phyloP scores from a whole-genome alignment of 805 yeast genomes.

The Candida andamanensis region DNA sequence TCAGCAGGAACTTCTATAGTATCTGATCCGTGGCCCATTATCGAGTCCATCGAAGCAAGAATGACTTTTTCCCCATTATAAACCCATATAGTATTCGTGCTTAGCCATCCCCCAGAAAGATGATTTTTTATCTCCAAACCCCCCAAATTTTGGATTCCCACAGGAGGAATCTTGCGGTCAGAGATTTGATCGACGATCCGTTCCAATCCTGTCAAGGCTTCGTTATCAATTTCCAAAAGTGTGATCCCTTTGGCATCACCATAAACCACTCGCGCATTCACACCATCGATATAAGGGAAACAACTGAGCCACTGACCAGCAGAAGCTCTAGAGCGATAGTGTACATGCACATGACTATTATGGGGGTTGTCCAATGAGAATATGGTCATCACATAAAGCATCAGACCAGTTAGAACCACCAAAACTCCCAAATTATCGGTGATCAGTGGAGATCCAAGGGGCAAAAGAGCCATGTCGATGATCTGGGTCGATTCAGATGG shows the following conservation, averaged over 20 bases:
- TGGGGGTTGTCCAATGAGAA: slow-evolving; percentile 36
- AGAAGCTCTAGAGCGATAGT: too few relatives aligned
- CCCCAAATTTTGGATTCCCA: slow-evolving; percentile 14
- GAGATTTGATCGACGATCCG: slow-evolving; percentile 22
- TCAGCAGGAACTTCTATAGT: background rate
- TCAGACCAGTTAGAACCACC: slow-evolving; percentile 52
- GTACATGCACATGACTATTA: too few relatives aligned
- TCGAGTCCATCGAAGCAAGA: too few relatives aligned
- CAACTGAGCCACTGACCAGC: too few relatives aligned
- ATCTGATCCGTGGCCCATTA: slow-evolving; percentile 1
- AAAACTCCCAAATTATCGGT: slow-evolving; percentile 56
- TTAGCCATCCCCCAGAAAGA: slow-evolving; percentile 38
- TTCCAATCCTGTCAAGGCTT: slow-evolving; percentile 30
- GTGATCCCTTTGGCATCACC: slow-evolving; percentile 63
- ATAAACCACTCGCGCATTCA: slow-evolving; percentile 59
- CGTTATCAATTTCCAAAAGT: slow-evolving; percentile 45
- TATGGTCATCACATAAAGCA: slow-evolving; percentile 51
- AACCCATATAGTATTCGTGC: slow-evolving; percentile 22
- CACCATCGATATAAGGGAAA: too few relatives aligned
- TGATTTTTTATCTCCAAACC: background rate
- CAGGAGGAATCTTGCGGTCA: slow-evolving; percentile 27
- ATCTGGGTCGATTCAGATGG: slow-evolving; percentile 13
- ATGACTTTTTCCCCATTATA: slow-evolving; percentile 1
- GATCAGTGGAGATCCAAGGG: slow-evolving; percentile 53
- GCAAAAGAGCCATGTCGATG: slow-evolving; percentile 43